phyloP scores from a whole-genome alignment of 2,329 filamentous ascomycete species.

The Lachnellula suecica region DNA sequence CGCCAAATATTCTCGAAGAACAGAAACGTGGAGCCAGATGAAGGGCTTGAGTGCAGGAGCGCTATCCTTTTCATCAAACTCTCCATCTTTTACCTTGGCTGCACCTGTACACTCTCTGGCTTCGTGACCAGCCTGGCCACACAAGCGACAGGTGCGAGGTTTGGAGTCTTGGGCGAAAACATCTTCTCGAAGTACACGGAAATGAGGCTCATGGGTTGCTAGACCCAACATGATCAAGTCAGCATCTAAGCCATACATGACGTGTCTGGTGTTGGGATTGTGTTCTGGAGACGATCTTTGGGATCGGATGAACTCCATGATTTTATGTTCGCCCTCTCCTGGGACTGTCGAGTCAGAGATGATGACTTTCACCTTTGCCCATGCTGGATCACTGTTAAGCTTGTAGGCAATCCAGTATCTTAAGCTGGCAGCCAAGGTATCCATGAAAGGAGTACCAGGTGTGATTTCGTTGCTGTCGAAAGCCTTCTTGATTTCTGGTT shows the following conservation, averaged over 20 bases:
- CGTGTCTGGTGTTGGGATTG: constrained; percentile 94
- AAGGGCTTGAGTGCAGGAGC: constrained; percentile 78
- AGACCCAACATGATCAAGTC: constrained; percentile 98
- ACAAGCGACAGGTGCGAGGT: constrained; percentile 78
- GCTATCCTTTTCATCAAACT: constrained; percentile 80
- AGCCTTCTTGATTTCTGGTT: constrained; percentile 75
- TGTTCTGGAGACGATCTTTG: constrained; percentile 89
- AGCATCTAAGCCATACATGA: constrained; percentile 96
- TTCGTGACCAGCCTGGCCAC: constrained; percentile 89
- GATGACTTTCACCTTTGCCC: constrained; percentile 95
- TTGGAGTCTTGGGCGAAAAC: constrained; percentile 91
- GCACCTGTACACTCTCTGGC: constrained; percentile 81
- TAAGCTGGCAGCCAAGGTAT: constrained; percentile 83
- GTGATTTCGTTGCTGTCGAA: constrained; percentile 90
- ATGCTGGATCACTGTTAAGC: constrained; percentile 92
- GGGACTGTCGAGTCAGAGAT: constrained; percentile 98
- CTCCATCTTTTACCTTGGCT: constrained; percentile 73
- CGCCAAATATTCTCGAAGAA: constrained; percentile 89
- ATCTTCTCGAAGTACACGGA: constrained; percentile 93
- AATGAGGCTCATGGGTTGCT: constrained; percentile 95
- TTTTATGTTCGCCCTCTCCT: constrained; percentile 98
- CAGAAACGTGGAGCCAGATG: constrained; percentile 94
- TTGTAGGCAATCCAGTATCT: constrained; percentile 98
- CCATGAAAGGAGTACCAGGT: constrained; percentile 98
- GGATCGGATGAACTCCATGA: constrained; percentile 96